Conservation (phyloP, 1,139 yeast genomes). For the Blastobotrys illinoisensis region DNA sequence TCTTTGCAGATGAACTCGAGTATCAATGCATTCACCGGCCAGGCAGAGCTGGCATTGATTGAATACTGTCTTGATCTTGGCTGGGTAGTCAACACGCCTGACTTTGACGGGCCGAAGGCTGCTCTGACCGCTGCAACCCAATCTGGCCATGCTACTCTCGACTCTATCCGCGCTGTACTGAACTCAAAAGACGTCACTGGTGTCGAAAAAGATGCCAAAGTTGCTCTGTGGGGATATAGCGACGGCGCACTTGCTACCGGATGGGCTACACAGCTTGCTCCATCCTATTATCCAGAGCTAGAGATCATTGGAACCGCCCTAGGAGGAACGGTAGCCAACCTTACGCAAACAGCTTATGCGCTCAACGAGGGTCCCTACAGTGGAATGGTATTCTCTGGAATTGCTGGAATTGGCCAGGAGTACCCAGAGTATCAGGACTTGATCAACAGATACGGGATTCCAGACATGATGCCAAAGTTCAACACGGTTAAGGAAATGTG, state of each 20-base stretch:
- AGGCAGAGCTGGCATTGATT: slow-evolving; percentile 6
- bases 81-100: slow-evolving; percentile 22
- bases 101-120: slow-evolving; percentile 25
- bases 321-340: slow-evolving; percentile 24
- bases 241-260: slow-evolving; percentile 31
- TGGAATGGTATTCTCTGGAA: slow-evolving; percentile 27
- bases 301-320: slow-evolving; percentile 19
- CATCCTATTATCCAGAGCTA: slow-evolving; percentile 27
- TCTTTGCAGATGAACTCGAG: slow-evolving; percentile 14
- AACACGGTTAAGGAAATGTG: slow-evolving; percentile 14
- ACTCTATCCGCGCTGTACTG: slow-evolving; percentile 24
- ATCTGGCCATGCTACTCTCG: slow-evolving; percentile 25
- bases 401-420: slow-evolving; percentile 26
- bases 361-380: slow-evolving; percentile 14
- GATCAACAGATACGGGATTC: slow-evolving; percentile 4
- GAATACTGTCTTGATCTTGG: slow-evolving; percentile 12
- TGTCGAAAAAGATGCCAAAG: slow-evolving; percentile 13
- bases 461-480: slow-evolving; percentile 10
- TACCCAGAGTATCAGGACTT: slow-evolving; percentile 19
- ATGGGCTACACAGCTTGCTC: slow-evolving; percentile 30
- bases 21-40: not conserved
- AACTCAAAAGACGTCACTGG: slow-evolving; percentile 13
- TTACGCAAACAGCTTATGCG: slow-evolving; percentile 12
- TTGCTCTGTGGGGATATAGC: slow-evolving; percentile 28
- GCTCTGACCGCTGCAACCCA: slow-evolving; percentile 21